Evolutionary conservation across 306 rosid genomes (phyloP).

Genomic region (Boehmeria nivea): DNA sequence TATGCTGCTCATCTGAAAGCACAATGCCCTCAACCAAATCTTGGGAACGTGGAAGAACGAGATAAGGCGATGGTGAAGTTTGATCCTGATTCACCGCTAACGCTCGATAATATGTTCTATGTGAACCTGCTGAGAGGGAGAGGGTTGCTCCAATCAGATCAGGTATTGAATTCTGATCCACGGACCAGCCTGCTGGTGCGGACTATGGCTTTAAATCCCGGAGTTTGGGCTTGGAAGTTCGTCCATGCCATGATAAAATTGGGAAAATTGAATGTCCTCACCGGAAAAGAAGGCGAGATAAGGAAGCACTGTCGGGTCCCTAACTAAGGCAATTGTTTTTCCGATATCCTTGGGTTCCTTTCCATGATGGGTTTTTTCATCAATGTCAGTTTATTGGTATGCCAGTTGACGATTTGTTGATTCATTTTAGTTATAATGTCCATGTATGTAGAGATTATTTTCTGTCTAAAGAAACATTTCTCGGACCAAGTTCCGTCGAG

Average conservation of each 20-base stretch:
- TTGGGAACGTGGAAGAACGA: background rate
- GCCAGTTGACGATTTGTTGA: background rate
- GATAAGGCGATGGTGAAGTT: slow-evolving; percentile 18
- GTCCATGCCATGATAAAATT: slow-evolving; percentile 24
- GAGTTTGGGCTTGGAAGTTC: slow-evolving; percentile 26
- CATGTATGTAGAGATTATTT: background rate
- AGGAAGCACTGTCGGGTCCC: slow-evolving; percentile 50
- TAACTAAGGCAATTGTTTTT: slow-evolving; percentile 22
- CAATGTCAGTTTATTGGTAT: background rate
- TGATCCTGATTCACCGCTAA: slow-evolving; percentile 38
- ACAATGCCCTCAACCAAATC: slow-evolving; percentile 16
- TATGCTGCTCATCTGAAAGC: slow-evolving; percentile 10
- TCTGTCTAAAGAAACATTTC: slow-evolving; percentile 1
- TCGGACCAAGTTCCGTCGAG: background rate
- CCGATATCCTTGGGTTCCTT: background rate
- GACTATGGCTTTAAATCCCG: slow-evolving; percentile 19
- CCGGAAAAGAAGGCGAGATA: slow-evolving; percentile 41
- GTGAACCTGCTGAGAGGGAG: slow-evolving; percentile 25
- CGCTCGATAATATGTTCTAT: slow-evolving; percentile 43
- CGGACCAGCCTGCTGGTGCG: slow-evolving; percentile 31
- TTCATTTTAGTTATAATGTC: background rate
- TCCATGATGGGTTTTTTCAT: background rate
- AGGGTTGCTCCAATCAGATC: slow-evolving; percentile 42
- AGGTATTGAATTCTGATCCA: slow-evolving; percentile 23
- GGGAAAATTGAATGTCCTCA: slow-evolving; percentile 32